Evolutionary conservation across 768 basidiomycete species (phyloP).

Genomic region (Tylopilus sp.): DNA sequence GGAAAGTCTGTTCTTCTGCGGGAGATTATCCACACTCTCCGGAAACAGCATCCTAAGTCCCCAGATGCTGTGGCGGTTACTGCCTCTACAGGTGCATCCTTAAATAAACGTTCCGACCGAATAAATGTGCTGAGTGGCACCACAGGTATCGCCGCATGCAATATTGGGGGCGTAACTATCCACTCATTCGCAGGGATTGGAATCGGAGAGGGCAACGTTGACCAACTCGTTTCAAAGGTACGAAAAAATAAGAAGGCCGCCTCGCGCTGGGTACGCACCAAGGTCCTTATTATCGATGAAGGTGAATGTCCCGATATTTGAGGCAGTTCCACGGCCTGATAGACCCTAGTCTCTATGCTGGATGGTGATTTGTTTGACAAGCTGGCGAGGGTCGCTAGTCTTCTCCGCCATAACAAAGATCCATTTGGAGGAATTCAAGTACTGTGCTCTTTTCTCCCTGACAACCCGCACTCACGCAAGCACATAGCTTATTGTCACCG

Average conservation of each 20-base stretch:
- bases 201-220: constrained; percentile 63
- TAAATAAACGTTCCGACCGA: not conserved
- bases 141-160: constrained; percentile 90
- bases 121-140: not conserved
- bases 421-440: constrained; percentile 97
- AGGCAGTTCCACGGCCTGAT: not conserved
- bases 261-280: constrained; percentile 78
- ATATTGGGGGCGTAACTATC: constrained; percentile 93
- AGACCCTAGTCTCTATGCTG: constrained; percentile 85
- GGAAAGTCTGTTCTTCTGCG: constrained; percentile 94
- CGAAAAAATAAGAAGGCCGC: constrained; percentile 81
- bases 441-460: not conserved
- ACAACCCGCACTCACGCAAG: not conserved
- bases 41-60: constrained; percentile 47
- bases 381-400: constrained; percentile 64
- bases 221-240: constrained; percentile 62
- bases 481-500: constrained; percentile 79
- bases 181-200: constrained; percentile 97
- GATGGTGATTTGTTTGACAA: constrained; percentile 94
- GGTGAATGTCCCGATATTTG: constrained; percentile 35
- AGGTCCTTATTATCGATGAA: constrained; percentile 83
- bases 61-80: constrained; percentile 86
- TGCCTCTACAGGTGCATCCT: constrained; percentile 76
- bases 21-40: constrained; percentile 80
- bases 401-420: constrained; percentile 53